Percentiles rank a stretch among this genome's conserved stretches.
Evolutionary conservation across 2,329 filamentous ascomycete species (phyloP).

Genomic region (Madurella fahalii): DNA sequence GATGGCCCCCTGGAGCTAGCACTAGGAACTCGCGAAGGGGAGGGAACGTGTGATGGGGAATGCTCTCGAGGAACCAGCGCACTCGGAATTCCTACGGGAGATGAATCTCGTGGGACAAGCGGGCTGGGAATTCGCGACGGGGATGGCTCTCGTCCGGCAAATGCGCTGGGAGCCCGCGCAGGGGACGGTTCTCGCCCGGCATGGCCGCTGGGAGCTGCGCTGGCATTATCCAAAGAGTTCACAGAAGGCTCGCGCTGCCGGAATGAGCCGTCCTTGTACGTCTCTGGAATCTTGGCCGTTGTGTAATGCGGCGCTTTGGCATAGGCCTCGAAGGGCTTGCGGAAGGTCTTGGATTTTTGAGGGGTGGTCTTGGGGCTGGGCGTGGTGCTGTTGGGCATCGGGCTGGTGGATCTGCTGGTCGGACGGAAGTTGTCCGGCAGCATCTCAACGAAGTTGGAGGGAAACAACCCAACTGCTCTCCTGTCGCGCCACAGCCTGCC

Average conservation of each 20-base stretch:
- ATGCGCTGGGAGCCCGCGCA: neutral
- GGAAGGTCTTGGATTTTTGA: conserved; percentile 59
- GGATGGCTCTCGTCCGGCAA: neutral
- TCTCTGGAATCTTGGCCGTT: conserved; percentile 57
- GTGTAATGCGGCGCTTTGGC: conserved; percentile 63
- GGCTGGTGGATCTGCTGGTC: conserved; percentile 57
- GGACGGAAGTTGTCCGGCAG: conserved; percentile 83
- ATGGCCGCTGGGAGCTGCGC: conserved; percentile 34
- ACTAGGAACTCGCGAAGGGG: conserved; percentile 34
- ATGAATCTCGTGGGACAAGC: neutral
- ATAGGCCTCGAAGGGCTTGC: conserved; percentile 65
- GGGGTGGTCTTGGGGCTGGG: conserved; percentile 52
- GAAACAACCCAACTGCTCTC: conserved; percentile 87
- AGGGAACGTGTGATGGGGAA: conserved; percentile 16
- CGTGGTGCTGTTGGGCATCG: conserved; percentile 53
- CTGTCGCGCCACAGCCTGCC: conserved; percentile 85
- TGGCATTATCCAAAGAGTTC: conserved; percentile 32
- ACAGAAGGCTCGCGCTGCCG: conserved; percentile 40
- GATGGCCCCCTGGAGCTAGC: conserved; percentile 30
- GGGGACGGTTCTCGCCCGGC: conserved; percentile 24
- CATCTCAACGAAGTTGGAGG: conserved; percentile 94
- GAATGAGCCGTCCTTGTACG: conserved; percentile 45
- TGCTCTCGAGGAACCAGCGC: conserved; percentile 6
- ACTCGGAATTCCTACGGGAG: neutral
- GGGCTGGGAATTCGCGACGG: conserved; percentile 2